Conservation (phyloP, 2,329 filamentous ascomycete genomes). For the Colletotrichum lindemuthianum region DNA sequence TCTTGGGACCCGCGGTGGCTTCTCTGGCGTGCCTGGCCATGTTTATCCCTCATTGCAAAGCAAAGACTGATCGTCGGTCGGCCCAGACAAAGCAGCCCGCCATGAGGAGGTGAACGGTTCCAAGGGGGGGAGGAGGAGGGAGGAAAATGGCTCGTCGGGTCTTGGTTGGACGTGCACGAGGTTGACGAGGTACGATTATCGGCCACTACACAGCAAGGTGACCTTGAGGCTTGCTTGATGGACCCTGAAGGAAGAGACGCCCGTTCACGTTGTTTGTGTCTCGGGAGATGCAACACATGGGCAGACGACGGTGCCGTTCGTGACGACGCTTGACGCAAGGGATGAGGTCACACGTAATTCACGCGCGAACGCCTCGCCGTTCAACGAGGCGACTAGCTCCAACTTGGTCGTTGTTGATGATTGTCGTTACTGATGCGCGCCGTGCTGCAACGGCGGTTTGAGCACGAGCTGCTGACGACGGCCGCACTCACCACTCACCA, state of each 20-base stretch:
- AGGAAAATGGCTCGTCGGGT: not conserved
- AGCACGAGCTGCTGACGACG: slow-evolving; percentile 4
- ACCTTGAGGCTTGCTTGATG: slow-evolving; percentile 7
- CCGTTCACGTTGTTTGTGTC: slow-evolving; percentile 20
- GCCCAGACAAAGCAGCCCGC: too few relatives aligned
- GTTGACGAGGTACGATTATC: too few relatives aligned
- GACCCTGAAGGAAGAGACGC: slow-evolving; percentile 21
- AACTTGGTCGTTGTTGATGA: not conserved
- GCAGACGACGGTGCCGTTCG: slow-evolving; percentile 12
- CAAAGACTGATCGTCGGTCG: too few relatives aligned
- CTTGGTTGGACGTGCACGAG: too few relatives aligned
- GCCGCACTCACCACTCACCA: not conserved
- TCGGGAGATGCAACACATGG: slow-evolving; percentile 16
- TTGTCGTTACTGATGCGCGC: slow-evolving; percentile 8
- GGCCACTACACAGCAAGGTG: not conserved
- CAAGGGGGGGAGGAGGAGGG: too few relatives aligned
- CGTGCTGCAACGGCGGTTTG: slow-evolving; percentile 19
- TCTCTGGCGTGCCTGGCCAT: too few relatives aligned
- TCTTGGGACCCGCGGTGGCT: too few relatives aligned
- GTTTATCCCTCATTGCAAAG: too few relatives aligned
- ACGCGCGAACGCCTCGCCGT: slow-evolving; percentile 10
- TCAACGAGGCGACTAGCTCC: not conserved
- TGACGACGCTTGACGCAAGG: slow-evolving; percentile 28
- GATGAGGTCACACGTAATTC: slow-evolving; percentile 25
- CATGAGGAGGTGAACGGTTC: too few relatives aligned